A percentile compares a stretch with the other conserved stretches of the same genome.
These are phyloP conservation scores for Myxozyma monticola DNA, from an alignment of 805 yeast genomes.

Conservation along the genomic window DNA sequence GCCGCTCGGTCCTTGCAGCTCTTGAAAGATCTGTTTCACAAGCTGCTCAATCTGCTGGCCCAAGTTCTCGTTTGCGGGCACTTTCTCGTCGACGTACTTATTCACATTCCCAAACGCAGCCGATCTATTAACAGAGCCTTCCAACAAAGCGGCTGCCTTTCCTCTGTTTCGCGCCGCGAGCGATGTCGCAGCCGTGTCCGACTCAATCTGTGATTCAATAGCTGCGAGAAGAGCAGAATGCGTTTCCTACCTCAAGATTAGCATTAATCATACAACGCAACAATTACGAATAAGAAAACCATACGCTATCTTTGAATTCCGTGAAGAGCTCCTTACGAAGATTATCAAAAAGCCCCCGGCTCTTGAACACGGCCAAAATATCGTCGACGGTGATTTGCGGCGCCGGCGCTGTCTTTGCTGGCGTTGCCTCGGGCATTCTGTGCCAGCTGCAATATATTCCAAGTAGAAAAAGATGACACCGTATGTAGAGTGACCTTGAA, in stretches of 20 bases:
- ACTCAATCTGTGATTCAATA: constrained; percentile 14
- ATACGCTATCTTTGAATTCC: constrained; percentile 29
- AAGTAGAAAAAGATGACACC: no score
- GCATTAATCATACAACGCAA: background rate
- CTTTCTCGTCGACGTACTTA: constrained; percentile 26
- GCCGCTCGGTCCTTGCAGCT: constrained; percentile 5
- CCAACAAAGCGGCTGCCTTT: constrained; percentile 32
- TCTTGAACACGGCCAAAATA: constrained; percentile 26
- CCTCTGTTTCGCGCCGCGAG: constrained; percentile 25
- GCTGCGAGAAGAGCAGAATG: constrained; percentile 13
- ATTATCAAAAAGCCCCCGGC: constrained; percentile 31
- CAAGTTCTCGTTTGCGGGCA: constrained; percentile 14
- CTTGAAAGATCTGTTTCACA: constrained; percentile 12
- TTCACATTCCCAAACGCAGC: constrained; percentile 24
- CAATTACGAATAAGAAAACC: background rate
- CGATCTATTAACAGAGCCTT: constrained; percentile 31
- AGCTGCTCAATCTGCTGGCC: constrained; percentile 11
- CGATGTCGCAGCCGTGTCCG: constrained; percentile 17
- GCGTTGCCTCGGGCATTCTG: no score
- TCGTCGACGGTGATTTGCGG: constrained; percentile 44
- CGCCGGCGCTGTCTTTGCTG: background rate
- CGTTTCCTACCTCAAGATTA: constrained; percentile 1
- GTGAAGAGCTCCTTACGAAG: constrained; percentile 25
- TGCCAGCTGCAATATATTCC: no score
- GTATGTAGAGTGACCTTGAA: no score